Percentiles rank a stretch among this genome's conserved stretches.
phyloP scores from a whole-genome alignment of 1,139 yeast species.

The Arxiozyma heterogenica region DNA sequence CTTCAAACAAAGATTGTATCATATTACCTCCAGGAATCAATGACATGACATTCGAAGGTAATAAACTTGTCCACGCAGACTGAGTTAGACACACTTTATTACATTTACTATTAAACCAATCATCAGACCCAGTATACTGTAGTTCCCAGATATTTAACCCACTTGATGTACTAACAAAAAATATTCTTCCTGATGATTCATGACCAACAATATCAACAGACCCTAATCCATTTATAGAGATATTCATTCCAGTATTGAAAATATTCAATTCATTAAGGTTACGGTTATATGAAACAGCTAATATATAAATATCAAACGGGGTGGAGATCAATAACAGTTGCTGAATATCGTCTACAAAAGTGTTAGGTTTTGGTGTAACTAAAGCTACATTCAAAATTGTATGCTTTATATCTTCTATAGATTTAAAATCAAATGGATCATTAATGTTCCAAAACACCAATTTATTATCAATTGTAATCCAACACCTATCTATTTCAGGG shows the following conservation, averaged over 20 bases:
- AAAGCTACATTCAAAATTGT: slow-evolving; percentile 68
- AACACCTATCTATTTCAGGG: slow-evolving; percentile 71
- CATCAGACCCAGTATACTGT: slow-evolving; percentile 74
- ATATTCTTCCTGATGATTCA: slow-evolving; percentile 65
- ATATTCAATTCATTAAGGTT: slow-evolving; percentile 51
- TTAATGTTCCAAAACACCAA: slow-evolving; percentile 75
- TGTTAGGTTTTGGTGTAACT: slow-evolving; percentile 69
- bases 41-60: slow-evolving; percentile 37
- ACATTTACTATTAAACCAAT: slow-evolving; percentile 81
- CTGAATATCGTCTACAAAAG: slow-evolving; percentile 70
- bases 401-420: slow-evolving; percentile 75
- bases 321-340: slow-evolving; percentile 72
- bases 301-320: slow-evolving; percentile 64
- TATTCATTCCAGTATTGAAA: slow-evolving; percentile 75
- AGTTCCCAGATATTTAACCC: slow-evolving; percentile 83
- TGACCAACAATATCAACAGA: slow-evolving; percentile 56
- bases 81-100: slow-evolving; percentile 73
- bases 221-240: slow-evolving; percentile 69
- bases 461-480: slow-evolving; percentile 81
- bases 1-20: slow-evolving; percentile 33
- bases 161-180: slow-evolving; percentile 69
- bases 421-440: slow-evolving; percentile 55
- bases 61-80: slow-evolving; percentile 50
- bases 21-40: slow-evolving; percentile 39
- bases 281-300: slow-evolving; percentile 56